phyloP scores from a whole-genome alignment of 371 early-diverging fungal genomes.

The Mortierella polycephala region DNA sequence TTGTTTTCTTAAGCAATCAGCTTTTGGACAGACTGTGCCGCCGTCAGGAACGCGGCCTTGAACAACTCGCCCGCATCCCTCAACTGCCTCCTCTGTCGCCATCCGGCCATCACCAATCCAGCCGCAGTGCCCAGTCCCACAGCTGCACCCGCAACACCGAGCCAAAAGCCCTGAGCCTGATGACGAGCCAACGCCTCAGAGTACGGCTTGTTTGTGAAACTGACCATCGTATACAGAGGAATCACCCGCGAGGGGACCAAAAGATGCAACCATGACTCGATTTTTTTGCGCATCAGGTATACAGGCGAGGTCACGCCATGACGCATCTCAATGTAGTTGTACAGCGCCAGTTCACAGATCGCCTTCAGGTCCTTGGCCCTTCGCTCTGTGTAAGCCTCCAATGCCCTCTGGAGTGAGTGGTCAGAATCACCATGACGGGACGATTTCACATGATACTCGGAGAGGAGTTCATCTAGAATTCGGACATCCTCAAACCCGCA shows the following conservation, averaged over 20 bases:
- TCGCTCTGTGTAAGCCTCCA: constrained; percentile 76
- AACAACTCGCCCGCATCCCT: constrained; percentile 23
- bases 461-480: constrained; percentile 77
- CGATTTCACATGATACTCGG: constrained; percentile 60
- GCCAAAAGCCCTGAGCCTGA: constrained; percentile 67
- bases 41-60: constrained; percentile 31
- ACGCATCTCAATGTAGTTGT: constrained; percentile 97
- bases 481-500: constrained; percentile 96
- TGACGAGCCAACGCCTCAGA: constrained; percentile 73
- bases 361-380: constrained; percentile 88
- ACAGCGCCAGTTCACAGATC: constrained; percentile 95
- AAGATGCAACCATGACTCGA: constrained; percentile 82
- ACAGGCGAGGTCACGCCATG: constrained; percentile 76
- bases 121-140: constrained; percentile 46
- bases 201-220: constrained; percentile 91
- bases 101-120: constrained; percentile 29
- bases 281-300: constrained; percentile 79
- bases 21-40: constrained; percentile 32
- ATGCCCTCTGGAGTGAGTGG: constrained; percentile 63
- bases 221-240: constrained; percentile 97
- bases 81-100: constrained; percentile 27
- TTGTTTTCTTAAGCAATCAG: constrained; percentile 3
- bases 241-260: constrained; percentile 78
- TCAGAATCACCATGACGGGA: constrained; percentile 31
- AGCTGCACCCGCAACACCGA: constrained; percentile 52